These are phyloP conservation scores for Gynandropsis gynandra DNA, from an alignment of 345 rosid genomes.

Conservation along the genomic window DNA sequence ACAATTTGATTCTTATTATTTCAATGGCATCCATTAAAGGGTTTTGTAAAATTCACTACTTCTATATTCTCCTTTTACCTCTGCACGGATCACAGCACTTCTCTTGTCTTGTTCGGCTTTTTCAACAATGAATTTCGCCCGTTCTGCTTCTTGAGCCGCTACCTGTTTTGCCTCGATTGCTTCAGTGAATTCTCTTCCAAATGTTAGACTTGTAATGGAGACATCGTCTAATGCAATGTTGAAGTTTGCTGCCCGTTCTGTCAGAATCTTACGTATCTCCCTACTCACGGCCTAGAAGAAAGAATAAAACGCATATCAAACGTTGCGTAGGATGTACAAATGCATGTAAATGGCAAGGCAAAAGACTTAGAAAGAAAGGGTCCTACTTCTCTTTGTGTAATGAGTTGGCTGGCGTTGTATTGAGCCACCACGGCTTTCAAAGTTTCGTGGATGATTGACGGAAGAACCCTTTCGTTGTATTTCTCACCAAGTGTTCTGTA, in stretches of 20 bases:
- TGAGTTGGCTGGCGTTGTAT: slow-evolving; percentile 93
- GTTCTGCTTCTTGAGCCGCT: slow-evolving; percentile 95
- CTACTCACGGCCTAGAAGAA: slow-evolving; percentile 38
- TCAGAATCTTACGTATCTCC: slow-evolving; percentile 81
- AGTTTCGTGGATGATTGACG: slow-evolving; percentile 90
- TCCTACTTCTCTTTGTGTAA: slow-evolving; percentile 86
- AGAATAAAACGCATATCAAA: no score
- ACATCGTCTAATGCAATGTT: slow-evolving; percentile 74
- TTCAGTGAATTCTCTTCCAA: slow-evolving; percentile 90
- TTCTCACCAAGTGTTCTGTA: slow-evolving; percentile 81
- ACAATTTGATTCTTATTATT: background rate
- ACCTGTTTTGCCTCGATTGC: slow-evolving; percentile 96
- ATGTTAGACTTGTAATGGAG: slow-evolving; percentile 77
- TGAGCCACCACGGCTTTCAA: slow-evolving; percentile 91
- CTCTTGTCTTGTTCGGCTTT: slow-evolving; percentile 96
- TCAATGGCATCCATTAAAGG: no score
- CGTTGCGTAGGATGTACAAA: background rate
- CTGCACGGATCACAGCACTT: slow-evolving; percentile 87
- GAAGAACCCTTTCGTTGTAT: slow-evolving; percentile 79
- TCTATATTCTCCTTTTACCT: slow-evolving; percentile 47
- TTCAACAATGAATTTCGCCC: slow-evolving; percentile 89
- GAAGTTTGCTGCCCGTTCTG: slow-evolving; percentile 68
- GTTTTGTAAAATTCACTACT: slow-evolving; percentile 3
- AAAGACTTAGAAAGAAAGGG: background rate
- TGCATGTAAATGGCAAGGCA: background rate